Percentiles rank a stretch among this genome's conserved stretches.
Evolutionary conservation across 805 yeast species (phyloP).

Genomic region (Sugiyamaella americana): DNA sequence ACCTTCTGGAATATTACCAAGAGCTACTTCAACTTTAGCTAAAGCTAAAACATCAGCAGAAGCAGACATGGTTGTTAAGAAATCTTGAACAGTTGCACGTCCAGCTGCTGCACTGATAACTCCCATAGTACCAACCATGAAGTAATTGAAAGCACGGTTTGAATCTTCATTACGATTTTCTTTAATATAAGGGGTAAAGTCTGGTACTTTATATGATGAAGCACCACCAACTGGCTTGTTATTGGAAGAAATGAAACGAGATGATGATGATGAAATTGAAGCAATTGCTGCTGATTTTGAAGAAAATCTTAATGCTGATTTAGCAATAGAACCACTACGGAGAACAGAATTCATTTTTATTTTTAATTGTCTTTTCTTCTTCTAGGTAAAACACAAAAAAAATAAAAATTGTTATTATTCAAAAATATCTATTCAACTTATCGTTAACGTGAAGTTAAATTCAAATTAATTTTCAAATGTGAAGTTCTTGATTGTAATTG

Average conservation of each 20-base stretch:
- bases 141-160: slow-evolving; percentile 83
- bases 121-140: slow-evolving; percentile 97
- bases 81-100: slow-evolving; percentile 87
- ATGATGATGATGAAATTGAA: neutral
- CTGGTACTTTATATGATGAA: slow-evolving; percentile 86
- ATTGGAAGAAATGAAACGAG: slow-evolving; percentile 6
- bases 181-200: slow-evolving; percentile 75
- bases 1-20: slow-evolving; percentile 91
- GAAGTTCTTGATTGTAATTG: too few species aligned
- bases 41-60: slow-evolving; percentile 98
- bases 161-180: slow-evolving; percentile 63
- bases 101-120: slow-evolving; percentile 89
- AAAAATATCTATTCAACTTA: too few species aligned
- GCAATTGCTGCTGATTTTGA: neutral
- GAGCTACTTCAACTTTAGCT: slow-evolving; percentile 98
- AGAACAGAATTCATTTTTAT: neutral
- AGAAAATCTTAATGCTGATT: neutral
- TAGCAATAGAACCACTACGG: neutral
- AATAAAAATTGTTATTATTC: too few species aligned
- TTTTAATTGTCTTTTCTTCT: too few species aligned
- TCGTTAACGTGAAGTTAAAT: too few species aligned
- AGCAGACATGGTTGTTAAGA: slow-evolving; percentile 90
- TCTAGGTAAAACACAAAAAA: too few species aligned
- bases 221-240: slow-evolving; percentile 35
- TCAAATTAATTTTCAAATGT: too few species aligned